These are phyloP conservation scores for Aspergillus bertholletiae DNA, from an alignment of 495 filamentous ascomycete genomes.

Conservation along the genomic window DNA sequence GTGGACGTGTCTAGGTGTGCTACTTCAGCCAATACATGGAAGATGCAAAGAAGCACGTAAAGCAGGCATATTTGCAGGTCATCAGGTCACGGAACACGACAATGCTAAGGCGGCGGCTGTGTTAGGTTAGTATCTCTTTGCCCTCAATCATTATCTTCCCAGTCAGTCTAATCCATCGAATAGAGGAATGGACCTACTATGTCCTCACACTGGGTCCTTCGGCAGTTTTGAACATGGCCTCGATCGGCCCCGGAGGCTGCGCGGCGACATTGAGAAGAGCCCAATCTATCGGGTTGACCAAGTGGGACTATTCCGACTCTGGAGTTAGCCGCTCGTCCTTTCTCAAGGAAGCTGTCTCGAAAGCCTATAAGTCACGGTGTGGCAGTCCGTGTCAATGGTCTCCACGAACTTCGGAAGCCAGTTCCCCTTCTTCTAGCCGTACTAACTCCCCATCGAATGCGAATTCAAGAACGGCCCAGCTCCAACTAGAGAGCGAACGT, in stretches of 20 bases:
- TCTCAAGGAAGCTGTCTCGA: constrained; percentile 59
- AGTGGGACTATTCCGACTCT: constrained; percentile 48
- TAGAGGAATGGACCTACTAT: constrained; percentile 63
- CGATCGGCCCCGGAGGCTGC: constrained; percentile 39
- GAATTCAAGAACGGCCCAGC: neutral
- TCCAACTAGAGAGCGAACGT: constrained; percentile 20
- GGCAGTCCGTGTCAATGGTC: constrained; percentile 10
- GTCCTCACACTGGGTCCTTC: constrained; percentile 58
- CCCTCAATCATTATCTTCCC: neutral
- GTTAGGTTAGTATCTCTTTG: constrained; percentile 41
- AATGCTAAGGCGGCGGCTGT: constrained; percentile 49
- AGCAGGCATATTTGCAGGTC: constrained; percentile 53
- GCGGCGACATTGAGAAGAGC: constrained; percentile 51
- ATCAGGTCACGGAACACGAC: constrained; percentile 44
- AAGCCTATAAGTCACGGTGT: constrained; percentile 54
- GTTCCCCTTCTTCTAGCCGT: constrained; percentile 3
- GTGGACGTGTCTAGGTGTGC: constrained; percentile 58
- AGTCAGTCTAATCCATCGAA: constrained; percentile 27
- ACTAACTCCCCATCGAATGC: constrained; percentile 2
- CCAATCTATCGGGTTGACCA: constrained; percentile 49
- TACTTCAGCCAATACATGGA: constrained; percentile 57
- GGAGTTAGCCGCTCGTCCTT: constrained; percentile 53
- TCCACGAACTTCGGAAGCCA: constrained; percentile 10
- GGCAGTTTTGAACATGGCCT: constrained; percentile 52
- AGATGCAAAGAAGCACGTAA: constrained; percentile 52